phyloP scores from a whole-genome alignment of 2,329 filamentous ascomycete genomes.

The Trichoderma guizhouense region DNA sequence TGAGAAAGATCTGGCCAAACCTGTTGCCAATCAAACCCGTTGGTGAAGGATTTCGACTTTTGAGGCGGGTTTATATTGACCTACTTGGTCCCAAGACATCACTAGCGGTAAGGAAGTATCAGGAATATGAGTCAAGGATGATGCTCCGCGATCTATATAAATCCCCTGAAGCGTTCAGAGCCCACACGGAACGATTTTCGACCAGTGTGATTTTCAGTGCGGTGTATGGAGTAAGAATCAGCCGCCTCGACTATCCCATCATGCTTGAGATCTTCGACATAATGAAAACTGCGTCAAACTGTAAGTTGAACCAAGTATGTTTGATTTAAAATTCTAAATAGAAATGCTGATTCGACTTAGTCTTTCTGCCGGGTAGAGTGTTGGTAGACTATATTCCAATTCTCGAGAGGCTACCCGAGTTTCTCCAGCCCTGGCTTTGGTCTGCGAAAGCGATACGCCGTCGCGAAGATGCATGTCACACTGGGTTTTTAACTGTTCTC shows the following conservation, averaged over 20 bases:
- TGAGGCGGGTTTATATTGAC: neutral
- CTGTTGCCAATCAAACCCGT: neutral
- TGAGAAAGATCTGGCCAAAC: neutral
- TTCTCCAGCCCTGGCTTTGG: constrained; percentile 15
- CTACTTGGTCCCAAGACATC: neutral
- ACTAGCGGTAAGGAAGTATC: neutral
- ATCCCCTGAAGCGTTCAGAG: neutral
- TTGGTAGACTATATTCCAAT: constrained; percentile 17
- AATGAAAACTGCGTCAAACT: neutral
- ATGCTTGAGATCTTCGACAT: constrained; percentile 1
- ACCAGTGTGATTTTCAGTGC: constrained; percentile 19
- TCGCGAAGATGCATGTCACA: neutral
- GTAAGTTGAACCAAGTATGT: neutral
- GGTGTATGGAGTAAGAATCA: constrained; percentile 5
- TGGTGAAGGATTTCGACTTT: neutral
- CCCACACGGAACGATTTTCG: constrained; percentile 6
- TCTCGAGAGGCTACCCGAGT: constrained; percentile 14
- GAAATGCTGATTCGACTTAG: neutral
- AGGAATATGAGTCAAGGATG: constrained; percentile 8
- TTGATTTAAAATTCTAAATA: neutral
- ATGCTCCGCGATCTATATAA: constrained; percentile 5
- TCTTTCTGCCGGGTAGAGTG: constrained; percentile 6
- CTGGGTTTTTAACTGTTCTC: neutral
- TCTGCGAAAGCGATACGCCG: neutral
- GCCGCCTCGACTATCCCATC: neutral